These are phyloP conservation scores for Amphicarpaea edgeworthii DNA, from an alignment of 306 rosid genomes.

Conservation along the genomic window DNA sequence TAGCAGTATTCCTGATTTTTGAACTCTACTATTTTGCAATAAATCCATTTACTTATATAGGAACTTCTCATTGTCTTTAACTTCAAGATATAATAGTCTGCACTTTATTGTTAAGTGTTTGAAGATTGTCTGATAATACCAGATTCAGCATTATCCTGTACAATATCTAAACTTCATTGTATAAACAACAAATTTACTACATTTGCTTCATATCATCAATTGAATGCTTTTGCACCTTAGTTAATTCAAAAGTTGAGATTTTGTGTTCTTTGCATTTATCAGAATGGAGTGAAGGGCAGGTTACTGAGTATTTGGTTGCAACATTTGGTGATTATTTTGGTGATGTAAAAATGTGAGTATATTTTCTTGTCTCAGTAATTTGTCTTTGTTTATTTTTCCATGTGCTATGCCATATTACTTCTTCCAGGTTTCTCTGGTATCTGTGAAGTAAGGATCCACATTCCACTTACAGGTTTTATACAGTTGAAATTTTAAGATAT, in stretches of 20 bases:
- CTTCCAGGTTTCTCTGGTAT: conserved; percentile 33
- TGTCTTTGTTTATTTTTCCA: conserved; percentile 21
- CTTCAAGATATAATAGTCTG: conserved; percentile 27
- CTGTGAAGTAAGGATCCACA: too few species aligned
- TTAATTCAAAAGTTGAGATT: conserved; percentile 11
- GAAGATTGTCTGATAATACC: conserved; percentile 15
- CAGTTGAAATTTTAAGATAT: neutral
- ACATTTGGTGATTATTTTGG: conserved; percentile 93
- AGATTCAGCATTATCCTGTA: conserved; percentile 32
- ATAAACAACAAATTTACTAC: neutral
- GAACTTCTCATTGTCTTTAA: conserved; percentile 25
- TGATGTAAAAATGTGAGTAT: conserved; percentile 92
- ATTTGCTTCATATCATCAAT: conserved; percentile 34
- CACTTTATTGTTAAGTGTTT: neutral
- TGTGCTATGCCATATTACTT: conserved; percentile 1
- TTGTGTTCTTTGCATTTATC: conserved; percentile 48
- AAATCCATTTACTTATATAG: conserved; percentile 21
- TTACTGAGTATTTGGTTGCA: conserved; percentile 93
- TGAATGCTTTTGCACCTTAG: conserved; percentile 21
- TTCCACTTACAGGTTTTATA: too few species aligned
- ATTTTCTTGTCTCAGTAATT: conserved; percentile 30
- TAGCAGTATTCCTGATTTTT: conserved; percentile 19
- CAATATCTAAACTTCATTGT: neutral
- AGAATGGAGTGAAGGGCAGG: conserved; percentile 96
- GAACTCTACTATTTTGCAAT: conserved; percentile 1